phyloP scores from a whole-genome alignment of 2,329 filamentous ascomycete genomes.

The Sordariomycetes sp. region DNA sequence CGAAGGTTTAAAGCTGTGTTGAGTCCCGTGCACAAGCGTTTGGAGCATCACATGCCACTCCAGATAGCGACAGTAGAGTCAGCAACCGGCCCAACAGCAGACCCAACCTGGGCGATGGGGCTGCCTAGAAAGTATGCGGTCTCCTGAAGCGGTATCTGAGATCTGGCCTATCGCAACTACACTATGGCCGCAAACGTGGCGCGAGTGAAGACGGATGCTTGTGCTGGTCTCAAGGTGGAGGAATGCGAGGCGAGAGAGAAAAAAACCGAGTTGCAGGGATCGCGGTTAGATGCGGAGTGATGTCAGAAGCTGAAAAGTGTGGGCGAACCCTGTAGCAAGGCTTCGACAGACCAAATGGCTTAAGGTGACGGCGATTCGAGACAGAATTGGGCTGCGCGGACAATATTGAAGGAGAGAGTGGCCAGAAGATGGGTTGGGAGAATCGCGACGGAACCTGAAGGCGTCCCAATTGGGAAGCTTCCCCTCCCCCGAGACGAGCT shows the following conservation, averaged over 20 bases:
- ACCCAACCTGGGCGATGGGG: not conserved
- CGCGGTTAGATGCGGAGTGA: not conserved
- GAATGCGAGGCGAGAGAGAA: not conserved
- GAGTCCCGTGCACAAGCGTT: too few species aligned
- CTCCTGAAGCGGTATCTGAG: too few species aligned
- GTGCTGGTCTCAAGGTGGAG: too few species aligned
- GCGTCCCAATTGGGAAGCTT: slow-evolving; percentile 1
- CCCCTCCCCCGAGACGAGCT: slow-evolving; percentile 3
- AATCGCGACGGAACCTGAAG: not conserved
- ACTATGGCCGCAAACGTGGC: not conserved
- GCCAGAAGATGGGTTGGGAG: not conserved
- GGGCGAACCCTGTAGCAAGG: not conserved
- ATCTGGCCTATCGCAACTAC: too few species aligned
- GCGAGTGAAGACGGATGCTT: not conserved
- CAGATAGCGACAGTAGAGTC: not conserved
- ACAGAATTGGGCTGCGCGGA: not conserved
- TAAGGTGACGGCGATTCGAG: not conserved
- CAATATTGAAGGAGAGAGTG: not conserved
- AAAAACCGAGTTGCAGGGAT: not conserved
- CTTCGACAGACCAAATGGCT: not conserved
- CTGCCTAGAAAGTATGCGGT: too few species aligned
- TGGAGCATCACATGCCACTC: not conserved
- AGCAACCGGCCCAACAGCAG: too few species aligned
- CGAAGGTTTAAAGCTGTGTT: too few species aligned
- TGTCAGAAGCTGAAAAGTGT: not conserved